Conservation (phyloP, 805 yeast species). For the Sugiyamaella floridensis region DNA sequence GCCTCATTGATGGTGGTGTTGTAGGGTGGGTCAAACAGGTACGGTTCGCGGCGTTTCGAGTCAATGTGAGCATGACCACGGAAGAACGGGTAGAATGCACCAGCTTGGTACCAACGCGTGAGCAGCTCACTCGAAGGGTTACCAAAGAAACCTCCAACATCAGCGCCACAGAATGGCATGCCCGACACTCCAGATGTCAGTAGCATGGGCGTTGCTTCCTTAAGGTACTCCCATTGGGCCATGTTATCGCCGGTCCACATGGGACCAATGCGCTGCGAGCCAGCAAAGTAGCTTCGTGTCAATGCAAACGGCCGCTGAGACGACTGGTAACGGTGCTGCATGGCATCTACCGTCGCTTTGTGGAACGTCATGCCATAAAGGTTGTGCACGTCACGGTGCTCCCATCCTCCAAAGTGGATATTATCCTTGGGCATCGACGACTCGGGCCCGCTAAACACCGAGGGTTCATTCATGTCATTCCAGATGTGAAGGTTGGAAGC, state of each 20-base stretch:
- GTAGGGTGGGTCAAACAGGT: conserved; percentile 71
- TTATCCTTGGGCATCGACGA: conserved; percentile 80
- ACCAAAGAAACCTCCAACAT: conserved; percentile 95
- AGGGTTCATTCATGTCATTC: conserved; percentile 99
- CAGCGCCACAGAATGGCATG: conserved; percentile 92
- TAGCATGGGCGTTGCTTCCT: conserved; percentile 78
- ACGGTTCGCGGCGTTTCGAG: conserved; percentile 87
- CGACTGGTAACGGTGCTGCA: conserved; percentile 43
- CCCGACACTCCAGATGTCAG: conserved; percentile 76
- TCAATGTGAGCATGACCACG: conserved; percentile 97
- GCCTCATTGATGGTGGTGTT: conserved; percentile 62
- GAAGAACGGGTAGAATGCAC: conserved; percentile 93
- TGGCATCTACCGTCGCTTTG: conserved; percentile 67
- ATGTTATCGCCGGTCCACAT: conserved; percentile 98
- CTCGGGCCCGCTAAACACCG: conserved; percentile 92
- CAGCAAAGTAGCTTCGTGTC: conserved; percentile 82
- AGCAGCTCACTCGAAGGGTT: conserved; percentile 76
- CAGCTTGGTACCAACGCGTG: conserved; percentile 93
- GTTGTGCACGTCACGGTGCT: conserved; percentile 89
- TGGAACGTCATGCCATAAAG: conserved; percentile 73
- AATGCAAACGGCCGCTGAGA: conserved; percentile 71
- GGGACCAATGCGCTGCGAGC: conserved; percentile 86
- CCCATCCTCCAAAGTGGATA: conserved; percentile 73
- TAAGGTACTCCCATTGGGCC: conserved; percentile 85
- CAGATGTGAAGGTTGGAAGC: conserved; percentile 72